These are phyloP conservation scores for Boechera stricta DNA, from an alignment of 345 rosid species.

Conservation along the genomic window DNA sequence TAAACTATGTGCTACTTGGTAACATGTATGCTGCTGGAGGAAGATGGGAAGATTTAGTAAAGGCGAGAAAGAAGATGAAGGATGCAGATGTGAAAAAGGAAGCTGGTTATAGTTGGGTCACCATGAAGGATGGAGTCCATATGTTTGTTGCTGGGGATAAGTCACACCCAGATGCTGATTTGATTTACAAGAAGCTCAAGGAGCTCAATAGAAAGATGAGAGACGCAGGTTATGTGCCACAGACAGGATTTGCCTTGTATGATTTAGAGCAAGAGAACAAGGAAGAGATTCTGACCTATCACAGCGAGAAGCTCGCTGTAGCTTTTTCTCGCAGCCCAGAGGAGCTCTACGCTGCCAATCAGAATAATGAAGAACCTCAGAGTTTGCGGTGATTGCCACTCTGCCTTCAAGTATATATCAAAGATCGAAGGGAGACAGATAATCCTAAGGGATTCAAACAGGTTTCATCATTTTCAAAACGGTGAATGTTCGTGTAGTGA, in stretches of 20 bases:
- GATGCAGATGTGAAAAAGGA: constrained; percentile 81
- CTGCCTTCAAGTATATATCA: constrained; percentile 83
- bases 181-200: constrained; percentile 70
- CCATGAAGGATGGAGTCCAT: constrained; percentile 91
- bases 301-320: constrained; percentile 90
- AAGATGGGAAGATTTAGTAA: constrained; percentile 80
- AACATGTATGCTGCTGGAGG: constrained; percentile 90
- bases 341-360: constrained; percentile 65
- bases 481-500: constrained; percentile 83
- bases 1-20: constrained; percentile 83
- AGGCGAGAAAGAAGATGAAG: constrained; percentile 74
- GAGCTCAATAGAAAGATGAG: constrained; percentile 76
- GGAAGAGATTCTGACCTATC: constrained; percentile 83
- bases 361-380: constrained; percentile 95
- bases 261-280: constrained; percentile 86
- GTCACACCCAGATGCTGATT: constrained; percentile 64
- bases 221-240: constrained; percentile 80
- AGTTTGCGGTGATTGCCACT: constrained; percentile 85
- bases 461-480: constrained; percentile 88
- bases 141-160: constrained; percentile 84
- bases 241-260: constrained; percentile 71
- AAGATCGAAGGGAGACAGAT: constrained; percentile 65
- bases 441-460: constrained; percentile 76
- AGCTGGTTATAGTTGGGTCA: constrained; percentile 96
- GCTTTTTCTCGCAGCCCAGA: constrained; percentile 67